Conservation (phyloP, 257 asterid species). For the Ballota nigra region DNA sequence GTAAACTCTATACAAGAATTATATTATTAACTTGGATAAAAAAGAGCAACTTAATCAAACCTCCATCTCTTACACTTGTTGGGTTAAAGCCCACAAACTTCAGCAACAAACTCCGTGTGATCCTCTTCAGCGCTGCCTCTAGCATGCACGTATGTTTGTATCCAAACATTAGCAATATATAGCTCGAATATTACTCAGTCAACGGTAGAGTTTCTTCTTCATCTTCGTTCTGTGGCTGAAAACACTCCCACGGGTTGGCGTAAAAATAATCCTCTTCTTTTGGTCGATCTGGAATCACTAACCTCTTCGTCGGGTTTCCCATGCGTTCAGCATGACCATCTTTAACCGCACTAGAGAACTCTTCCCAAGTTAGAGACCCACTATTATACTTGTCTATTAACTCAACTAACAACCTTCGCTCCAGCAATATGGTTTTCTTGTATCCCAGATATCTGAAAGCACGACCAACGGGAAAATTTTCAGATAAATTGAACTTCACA, state of each 20-base stretch:
- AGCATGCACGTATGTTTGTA: slow-evolving; percentile 17
- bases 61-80: background rate
- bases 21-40: slow-evolving; percentile 35
- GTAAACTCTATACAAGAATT: slow-evolving; percentile 67
- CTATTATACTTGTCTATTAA: slow-evolving; percentile 64
- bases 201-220: slow-evolving; percentile 44
- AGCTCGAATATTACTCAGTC: slow-evolving; percentile 40
- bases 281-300: slow-evolving; percentile 84
- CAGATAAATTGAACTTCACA: background rate
- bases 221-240: slow-evolving; percentile 52
- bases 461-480: background rate
- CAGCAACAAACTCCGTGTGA: slow-evolving; percentile 29
- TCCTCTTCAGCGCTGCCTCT: slow-evolving; percentile 16
- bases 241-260: slow-evolving; percentile 90
- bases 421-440: slow-evolving; percentile 81
- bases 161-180: slow-evolving; percentile 10
- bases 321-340: slow-evolving; percentile 65
- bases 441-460: slow-evolving; percentile 73
- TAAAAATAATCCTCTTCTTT: slow-evolving; percentile 98
- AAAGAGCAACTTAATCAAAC: slow-evolving; percentile 28
- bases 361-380: slow-evolving; percentile 77
- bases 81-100: slow-evolving; percentile 22
- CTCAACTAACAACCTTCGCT: slow-evolving; percentile 67
- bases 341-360: slow-evolving; percentile 80
- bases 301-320: slow-evolving; percentile 75